These are phyloP conservation scores for Tylopilus sp. DNA, from an alignment of 768 basidiomycete species.

Conservation along the genomic window DNA sequence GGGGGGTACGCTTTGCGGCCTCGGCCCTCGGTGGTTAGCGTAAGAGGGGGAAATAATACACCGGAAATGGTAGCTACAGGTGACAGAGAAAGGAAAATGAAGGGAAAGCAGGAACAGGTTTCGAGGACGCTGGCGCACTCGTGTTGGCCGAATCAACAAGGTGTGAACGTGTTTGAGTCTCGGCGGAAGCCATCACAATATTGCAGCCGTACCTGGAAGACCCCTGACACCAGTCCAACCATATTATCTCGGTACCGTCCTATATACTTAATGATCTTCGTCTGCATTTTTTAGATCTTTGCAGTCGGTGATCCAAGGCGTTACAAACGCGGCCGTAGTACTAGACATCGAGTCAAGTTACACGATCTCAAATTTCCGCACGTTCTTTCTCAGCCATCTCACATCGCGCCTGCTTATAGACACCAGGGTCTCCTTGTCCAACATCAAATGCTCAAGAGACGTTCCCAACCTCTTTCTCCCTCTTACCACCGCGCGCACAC, in stretches of 20 bases:
- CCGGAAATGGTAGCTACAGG: constrained; percentile 16
- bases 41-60: constrained; percentile 12
- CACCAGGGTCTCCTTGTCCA: no score
- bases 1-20: constrained; percentile 3
- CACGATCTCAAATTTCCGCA: no score
- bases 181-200: no score
- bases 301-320: no score
- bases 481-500: no score
- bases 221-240: neutral
- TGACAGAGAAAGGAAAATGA: constrained; percentile 20
- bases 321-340: no score
- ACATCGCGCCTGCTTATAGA: no score
- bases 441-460: no score
- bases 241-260: neutral
- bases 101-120: constrained; percentile 9
- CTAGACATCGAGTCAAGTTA: no score
- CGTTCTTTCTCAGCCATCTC: no score
- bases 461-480: no score
- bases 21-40: constrained; percentile 2
- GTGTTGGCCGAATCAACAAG: constrained; percentile 13
- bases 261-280: no score
- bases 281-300: neutral
- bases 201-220: neutral
- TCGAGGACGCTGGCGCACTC: constrained; percentile 4
- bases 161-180: neutral